Conservation (phyloP, 169 alveolate species). For the Plasmodium knowlesi region DNA sequence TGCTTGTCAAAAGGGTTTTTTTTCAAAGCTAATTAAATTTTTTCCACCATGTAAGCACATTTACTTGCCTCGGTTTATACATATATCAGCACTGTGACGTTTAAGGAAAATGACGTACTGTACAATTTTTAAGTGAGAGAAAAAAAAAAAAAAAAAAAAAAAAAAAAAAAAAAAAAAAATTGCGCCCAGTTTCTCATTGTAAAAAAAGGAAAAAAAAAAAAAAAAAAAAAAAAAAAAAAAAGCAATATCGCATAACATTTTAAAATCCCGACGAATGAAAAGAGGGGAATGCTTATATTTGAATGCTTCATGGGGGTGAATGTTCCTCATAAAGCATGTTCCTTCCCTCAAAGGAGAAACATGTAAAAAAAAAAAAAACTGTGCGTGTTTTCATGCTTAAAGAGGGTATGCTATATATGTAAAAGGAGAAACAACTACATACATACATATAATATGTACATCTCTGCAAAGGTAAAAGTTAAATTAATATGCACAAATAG, state of each 20-base stretch:
- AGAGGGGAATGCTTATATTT: not conserved
- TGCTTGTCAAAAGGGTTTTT: not conserved
- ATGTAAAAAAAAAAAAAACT: not conserved
- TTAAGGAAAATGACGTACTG: not conserved
- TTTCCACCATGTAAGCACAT: not conserved
- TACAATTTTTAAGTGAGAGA: not conserved
- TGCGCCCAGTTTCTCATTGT: not conserved
- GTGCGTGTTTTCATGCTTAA: not conserved
- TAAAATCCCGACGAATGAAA: not conserved
- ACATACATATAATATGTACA: not conserved
- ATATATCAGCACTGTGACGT: not conserved
- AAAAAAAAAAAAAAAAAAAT: not conserved
- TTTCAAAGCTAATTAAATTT: not conserved
- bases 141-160: not conserved
- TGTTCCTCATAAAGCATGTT: not conserved
- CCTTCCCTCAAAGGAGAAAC: not conserved
- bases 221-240: not conserved
- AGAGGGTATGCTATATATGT: not conserved
- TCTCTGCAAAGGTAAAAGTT: not conserved
- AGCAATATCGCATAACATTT: not conserved
- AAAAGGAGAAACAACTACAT: not conserved
- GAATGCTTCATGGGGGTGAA: not conserved
- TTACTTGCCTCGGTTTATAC: not conserved
- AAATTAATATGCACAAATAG: conserved; percentile 8
- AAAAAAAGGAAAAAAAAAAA: not conserved